Conservation (phyloP, 352 stramenopile species). For the Phytopythium litorale region DNA sequence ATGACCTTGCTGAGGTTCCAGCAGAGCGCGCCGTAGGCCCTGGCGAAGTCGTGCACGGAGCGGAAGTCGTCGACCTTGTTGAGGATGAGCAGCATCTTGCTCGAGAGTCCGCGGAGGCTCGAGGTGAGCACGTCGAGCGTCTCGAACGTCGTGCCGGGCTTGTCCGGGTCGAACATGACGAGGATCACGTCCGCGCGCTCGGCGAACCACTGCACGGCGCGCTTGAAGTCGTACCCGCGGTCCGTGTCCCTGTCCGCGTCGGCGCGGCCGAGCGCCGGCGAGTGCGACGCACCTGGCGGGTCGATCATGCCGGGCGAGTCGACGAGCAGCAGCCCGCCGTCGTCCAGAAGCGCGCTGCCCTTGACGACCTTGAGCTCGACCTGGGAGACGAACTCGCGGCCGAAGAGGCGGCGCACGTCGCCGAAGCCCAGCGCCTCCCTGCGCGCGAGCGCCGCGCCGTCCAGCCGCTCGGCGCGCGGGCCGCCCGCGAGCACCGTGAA, state of each 20-base stretch:
- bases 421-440: slow-evolving; percentile 77
- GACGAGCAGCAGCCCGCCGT: slow-evolving; percentile 81
- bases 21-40: slow-evolving; percentile 81
- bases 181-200: slow-evolving; percentile 84
- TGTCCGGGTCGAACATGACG: slow-evolving; percentile 89
- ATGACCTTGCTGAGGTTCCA: slow-evolving; percentile 90
- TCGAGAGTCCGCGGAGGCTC: slow-evolving; percentile 68
- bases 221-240: slow-evolving; percentile 86
- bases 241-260: slow-evolving; percentile 75
- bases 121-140: slow-evolving; percentile 84
- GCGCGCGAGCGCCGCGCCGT: slow-evolving; percentile 66
- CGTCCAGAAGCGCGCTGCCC: slow-evolving; percentile 60
- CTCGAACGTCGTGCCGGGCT: slow-evolving; percentile 86
- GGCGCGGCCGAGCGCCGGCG: slow-evolving; percentile 32
- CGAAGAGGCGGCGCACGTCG: slow-evolving; percentile 78
- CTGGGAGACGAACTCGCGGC: slow-evolving; percentile 78
- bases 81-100: slow-evolving; percentile 80
- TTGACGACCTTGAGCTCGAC: slow-evolving; percentile 83
- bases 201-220: slow-evolving; percentile 83
- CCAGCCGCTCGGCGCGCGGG: slow-evolving; percentile 62
- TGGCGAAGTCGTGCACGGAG: slow-evolving; percentile 83
- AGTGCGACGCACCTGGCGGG: slow-evolving; percentile 44
- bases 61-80: slow-evolving; percentile 90
- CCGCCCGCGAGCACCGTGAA: slow-evolving; percentile 81
- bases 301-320: slow-evolving; percentile 89